Conservation (phyloP, 257 asterid species). For the Coffea eugenioides region DNA sequence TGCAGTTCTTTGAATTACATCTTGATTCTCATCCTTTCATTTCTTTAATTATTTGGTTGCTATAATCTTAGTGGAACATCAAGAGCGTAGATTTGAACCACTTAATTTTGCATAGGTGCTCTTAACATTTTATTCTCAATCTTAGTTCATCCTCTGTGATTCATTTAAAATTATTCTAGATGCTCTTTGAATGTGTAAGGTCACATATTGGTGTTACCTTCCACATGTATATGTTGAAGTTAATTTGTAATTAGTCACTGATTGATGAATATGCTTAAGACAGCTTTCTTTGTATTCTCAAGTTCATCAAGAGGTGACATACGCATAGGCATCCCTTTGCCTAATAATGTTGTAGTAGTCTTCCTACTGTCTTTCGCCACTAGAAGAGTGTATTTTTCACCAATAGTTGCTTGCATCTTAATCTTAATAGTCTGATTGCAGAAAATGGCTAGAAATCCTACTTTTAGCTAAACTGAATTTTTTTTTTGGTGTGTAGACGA, state of each 20-base stretch:
- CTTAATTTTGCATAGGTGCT: too few relatives aligned
- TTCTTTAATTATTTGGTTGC: background rate
- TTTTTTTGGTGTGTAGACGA: slow-evolving; percentile 54
- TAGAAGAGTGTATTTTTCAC: background rate
- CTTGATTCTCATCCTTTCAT: background rate
- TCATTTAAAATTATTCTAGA: too few relatives aligned
- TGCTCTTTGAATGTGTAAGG: too few relatives aligned
- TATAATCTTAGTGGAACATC: background rate
- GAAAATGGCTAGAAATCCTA: background rate
- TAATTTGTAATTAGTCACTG: too few relatives aligned
- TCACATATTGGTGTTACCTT: too few relatives aligned
- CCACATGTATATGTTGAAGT: too few relatives aligned
- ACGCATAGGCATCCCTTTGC: too few relatives aligned
- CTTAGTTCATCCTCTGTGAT: too few relatives aligned
- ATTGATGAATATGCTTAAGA: too few relatives aligned
- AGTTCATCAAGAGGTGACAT: too few relatives aligned
- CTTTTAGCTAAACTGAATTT: background rate
- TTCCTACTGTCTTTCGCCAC: background rate
- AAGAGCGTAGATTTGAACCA: background rate
- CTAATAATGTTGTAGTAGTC: background rate
- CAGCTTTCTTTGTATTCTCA: background rate
- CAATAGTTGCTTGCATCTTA: background rate
- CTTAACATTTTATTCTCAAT: too few relatives aligned
- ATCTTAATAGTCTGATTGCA: background rate
- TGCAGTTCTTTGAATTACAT: background rate